Evolutionary conservation across 306 rosid genomes (phyloP), one percentile per base, ranked within the genome.

Genomic region (Vachellia collinsii): DNA sequence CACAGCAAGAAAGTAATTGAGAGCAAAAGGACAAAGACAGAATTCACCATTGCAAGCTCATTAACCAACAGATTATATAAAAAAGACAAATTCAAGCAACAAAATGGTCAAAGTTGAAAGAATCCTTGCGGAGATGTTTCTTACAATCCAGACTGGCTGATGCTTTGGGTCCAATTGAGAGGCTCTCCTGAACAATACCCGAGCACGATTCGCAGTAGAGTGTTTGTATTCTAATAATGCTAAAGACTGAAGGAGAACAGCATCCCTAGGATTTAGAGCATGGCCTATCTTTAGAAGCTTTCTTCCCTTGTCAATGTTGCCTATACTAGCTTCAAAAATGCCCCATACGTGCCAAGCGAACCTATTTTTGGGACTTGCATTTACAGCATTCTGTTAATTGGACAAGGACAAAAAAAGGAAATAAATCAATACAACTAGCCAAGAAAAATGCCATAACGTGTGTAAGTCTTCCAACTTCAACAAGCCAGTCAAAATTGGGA

Each of bases 341-440:
- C 95, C 99, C 99, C 99, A 94, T 16, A 93, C 90, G 81, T 94
- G 99, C 99, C 99, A 94, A 44, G 97, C 86, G 83, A 90, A 93
- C 88, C 99, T 88, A 81, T 94, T 94, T 88, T 93, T 94, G 68
- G 99, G 99, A 86, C 99, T 94, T 46, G 97, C 95, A 81, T 93
- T 91, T 61, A 94, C 88, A 56, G 99, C 92, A 88, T 88, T 91
- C 99, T 94, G 61, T 81, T 71, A 69, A 74, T 47, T n/a, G 64
- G 65, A 66, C 73, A 46, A 82, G 77, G 54, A 53, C 17, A 73
- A 43, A 74, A 68, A 41, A 41, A 82, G 37, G 9, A 77, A 75
- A 71, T 79, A 61, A 34, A 74, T 19, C 39, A 10, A 71, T 78
- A 34, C 36, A 51, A 71, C 17, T 61, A 25, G 17, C 16, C 2